These are phyloP conservation scores for Schwanniomyces yamadae DNA, from an alignment of 805 yeast species.

Conservation along the genomic window DNA sequence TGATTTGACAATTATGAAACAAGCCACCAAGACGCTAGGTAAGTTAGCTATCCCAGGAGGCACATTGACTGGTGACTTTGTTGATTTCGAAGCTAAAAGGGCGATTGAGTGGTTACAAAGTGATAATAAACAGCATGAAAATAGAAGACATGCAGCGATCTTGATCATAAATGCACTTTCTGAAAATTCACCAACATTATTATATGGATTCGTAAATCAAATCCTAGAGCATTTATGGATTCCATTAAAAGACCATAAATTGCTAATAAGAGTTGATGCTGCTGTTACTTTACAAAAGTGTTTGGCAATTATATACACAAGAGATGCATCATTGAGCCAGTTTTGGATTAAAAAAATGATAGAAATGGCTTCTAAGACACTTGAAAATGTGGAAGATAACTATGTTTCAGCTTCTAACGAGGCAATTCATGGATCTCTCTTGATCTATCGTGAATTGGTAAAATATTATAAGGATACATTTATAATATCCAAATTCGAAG, in stretches of 20 bases:
- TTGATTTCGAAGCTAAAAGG: conserved; percentile 85
- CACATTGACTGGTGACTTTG: conserved; percentile 85
- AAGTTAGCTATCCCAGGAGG: conserved; percentile 88
- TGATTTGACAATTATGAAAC: conserved; percentile 80
- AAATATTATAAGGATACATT: conserved; percentile 66
- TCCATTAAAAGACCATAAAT: conserved; percentile 77
- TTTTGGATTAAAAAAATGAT: conserved; percentile 74
- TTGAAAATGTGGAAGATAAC: conserved; percentile 13
- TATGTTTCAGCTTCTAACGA: conserved; percentile 45
- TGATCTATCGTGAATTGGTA: conserved; percentile 79
- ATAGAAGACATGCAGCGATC: conserved; percentile 87
- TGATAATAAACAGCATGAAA: conserved; percentile 72
- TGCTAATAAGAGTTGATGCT: conserved; percentile 75
- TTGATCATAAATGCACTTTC: conserved; percentile 82
- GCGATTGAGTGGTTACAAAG: conserved; percentile 89
- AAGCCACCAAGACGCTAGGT: conserved; percentile 86
- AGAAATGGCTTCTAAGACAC: conserved; percentile 56
- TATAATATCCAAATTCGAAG: conserved; percentile 68
- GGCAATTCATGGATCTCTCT: conserved; percentile 79
- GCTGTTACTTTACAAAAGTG: conserved; percentile 79
- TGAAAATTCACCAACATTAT: conserved; percentile 77
- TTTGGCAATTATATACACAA: conserved; percentile 70
- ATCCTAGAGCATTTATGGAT: conserved; percentile 84
- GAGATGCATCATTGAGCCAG: conserved; percentile 69
- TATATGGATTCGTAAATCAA: conserved; percentile 74